Conservation (phyloP, 1,284 basidiomycete genomes). For the Sphagnurus paluster region DNA sequence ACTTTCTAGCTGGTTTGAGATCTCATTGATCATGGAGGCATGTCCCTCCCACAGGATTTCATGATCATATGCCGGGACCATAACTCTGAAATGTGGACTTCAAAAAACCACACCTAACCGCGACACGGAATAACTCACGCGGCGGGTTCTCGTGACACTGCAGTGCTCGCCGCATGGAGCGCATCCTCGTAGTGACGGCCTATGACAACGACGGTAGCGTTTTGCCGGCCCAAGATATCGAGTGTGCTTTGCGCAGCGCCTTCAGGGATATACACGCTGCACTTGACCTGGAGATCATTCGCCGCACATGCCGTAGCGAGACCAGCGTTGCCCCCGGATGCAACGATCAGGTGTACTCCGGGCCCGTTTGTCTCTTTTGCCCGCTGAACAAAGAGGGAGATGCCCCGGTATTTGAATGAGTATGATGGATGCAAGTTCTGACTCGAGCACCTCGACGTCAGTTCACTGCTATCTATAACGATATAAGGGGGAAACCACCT, state of each 20-base stretch:
- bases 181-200: constrained; percentile 62
- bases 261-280: constrained; percentile 67
- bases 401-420: constrained; percentile 76
- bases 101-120: not conserved
- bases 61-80: constrained; percentile 72
- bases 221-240: constrained; percentile 48
- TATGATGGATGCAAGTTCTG: constrained; percentile 71
- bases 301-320: constrained; percentile 68
- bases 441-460: not conserved
- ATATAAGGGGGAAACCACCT: constrained; percentile 9
- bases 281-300: constrained; percentile 49
- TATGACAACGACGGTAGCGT: constrained; percentile 52
- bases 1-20: constrained; percentile 48
- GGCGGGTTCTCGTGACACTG: constrained; percentile 42
- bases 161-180: constrained; percentile 44
- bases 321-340: constrained; percentile 75
- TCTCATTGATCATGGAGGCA: constrained; percentile 66
- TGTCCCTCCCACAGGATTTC: constrained; percentile 72
- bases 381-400: constrained; percentile 60
- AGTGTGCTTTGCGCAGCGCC: constrained; percentile 49
- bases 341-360: constrained; percentile 59
- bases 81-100: constrained; percentile 40
- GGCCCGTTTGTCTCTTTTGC: constrained; percentile 50
- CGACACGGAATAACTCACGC: constrained; percentile 48
- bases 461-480: not conserved